Evolutionary conservation across 139 green algal species (phyloP), one percentile per base, ranked within the genome.

Genomic region (Eudorina sp.): DNA sequence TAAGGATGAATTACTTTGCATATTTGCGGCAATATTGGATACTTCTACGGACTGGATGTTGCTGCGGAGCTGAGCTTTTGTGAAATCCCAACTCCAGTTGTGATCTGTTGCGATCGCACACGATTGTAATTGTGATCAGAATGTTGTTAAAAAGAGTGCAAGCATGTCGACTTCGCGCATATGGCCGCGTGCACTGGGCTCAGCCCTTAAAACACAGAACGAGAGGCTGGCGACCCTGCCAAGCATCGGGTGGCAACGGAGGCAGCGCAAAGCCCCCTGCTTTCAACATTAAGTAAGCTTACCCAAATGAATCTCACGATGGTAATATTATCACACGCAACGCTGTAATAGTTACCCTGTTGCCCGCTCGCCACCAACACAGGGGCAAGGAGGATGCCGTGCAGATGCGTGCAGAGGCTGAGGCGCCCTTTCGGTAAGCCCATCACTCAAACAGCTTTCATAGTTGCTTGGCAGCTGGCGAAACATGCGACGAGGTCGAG

Each of bases 351-450:
- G 34, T n/a, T 25, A 64, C 29, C 27, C 25, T 23, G 21, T 18
- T 18, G 36, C 41, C 16, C 68, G 36, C 27, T 2, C 23, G 31
- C 31, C n/a, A 31, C 38, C 27, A 34, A 36, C 16, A 38, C 80
- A 91, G 81, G 88, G 53, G 53, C 62, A 66, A 82, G 48, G 74
- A 86, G 60, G 74, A 91, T 48, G 48, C 62, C 16, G 80, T 88
- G 3, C 81, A 79, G 36, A 78, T 91, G 34, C 51, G 88, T 21
- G 76, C 70, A 29, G 82, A 88, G 29, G 81, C 73, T 43, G 81
- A 91, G 46, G 80, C 88, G 29, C 88, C 81, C 8, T 89, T 88
- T 60, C 81, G 81, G 88, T 80, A 55, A 34, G 62, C 21, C 27
- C 62, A 2, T 25, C n/a, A n/a, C 29, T 11, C 55, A 25, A 11